Evolutionary conservation across 1,284 basidiomycete genomes (phyloP), one percentile per base, ranked within the genome.

Genomic region (Neonothopanus nambi): DNA sequence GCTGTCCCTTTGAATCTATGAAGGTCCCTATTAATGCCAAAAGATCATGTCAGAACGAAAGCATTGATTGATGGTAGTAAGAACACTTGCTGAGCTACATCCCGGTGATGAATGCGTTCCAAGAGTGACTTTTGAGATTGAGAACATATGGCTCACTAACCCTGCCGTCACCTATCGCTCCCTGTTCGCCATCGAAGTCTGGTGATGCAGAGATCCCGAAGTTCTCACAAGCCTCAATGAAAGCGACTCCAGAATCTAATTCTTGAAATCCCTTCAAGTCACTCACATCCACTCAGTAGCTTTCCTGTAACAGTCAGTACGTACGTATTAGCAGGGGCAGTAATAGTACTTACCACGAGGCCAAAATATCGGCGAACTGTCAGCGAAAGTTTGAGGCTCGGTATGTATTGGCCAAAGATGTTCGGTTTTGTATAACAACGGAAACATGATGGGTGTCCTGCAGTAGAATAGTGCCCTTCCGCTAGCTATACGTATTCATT

Each of bases 231-330:
- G 80, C 70, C 33, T 75, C 65, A 38, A 85, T 66, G 59, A 83
- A 84, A 6, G 66, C 68, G 43, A 68, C 69, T 12, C 70, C 71
- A 8, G 66, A 57, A n/a, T 67, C 60, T 63, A 66, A 18, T 66
- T 67, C 44, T 76, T 76, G 52, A 73, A 78, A 15, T 75, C 76
- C 26, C n/a, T n/a, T n/a, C n/a, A n/a, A n/a, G n/a, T n/a, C n/a
- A 74, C 81, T 65, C 63, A 85, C 86, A 89, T 64, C 86, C 87
- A 38, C 86, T 87, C 1, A 89, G 72, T 62, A 88, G 69, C 62
- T 82, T 86, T 1, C 71, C 87, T 88, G 54, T 2, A 21, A 51
- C 12, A 43, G 4, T 18, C 24, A n/a, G n/a, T n/a, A 44, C 2
- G 30, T 43, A 24, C 18, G 4, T 4, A 23, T 26, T 21, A 24